These are phyloP conservation scores for Capillidium heterosporum DNA, from an alignment of 371 early-diverging fungal genomes.

Conservation along the genomic window DNA sequence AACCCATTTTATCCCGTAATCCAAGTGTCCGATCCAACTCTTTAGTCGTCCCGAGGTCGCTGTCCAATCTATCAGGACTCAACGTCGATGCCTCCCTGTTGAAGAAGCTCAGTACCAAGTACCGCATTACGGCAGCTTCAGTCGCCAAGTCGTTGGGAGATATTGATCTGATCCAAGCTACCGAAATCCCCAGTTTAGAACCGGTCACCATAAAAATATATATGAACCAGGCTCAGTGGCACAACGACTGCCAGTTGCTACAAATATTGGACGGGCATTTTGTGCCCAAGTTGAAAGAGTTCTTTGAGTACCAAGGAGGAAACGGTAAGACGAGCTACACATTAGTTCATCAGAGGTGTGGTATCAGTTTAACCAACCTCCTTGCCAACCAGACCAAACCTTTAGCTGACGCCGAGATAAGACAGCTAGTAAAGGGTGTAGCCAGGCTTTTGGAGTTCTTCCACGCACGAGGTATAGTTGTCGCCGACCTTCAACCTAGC, in stretches of 20 bases:
- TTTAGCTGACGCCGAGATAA: neutral
- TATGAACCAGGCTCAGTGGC: neutral
- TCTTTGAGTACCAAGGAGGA: neutral
- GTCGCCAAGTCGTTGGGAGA: neutral
- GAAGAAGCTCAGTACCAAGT: neutral
- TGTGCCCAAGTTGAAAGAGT: neutral
- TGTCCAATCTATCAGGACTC: neutral
- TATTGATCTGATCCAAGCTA: neutral
- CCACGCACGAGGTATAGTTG: neutral
- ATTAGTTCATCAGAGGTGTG: neutral
- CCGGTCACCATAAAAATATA: conserved; percentile 5
- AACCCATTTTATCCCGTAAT: neutral
- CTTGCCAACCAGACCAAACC: neutral
- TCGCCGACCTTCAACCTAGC: conserved; percentile 1
- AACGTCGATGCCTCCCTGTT: neutral
- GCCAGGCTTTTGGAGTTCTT: neutral
- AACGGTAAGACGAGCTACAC: neutral
- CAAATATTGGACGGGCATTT: conserved; percentile 4
- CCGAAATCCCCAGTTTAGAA: neutral
- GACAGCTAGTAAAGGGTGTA: neutral
- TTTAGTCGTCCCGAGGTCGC: neutral
- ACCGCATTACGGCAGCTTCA: neutral
- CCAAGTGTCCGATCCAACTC: neutral
- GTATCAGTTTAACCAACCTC: neutral
- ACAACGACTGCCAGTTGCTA: conserved; percentile 1